Percentiles rank a stretch among this genome's conserved stretches.
Conservation (phyloP, 1,139 yeast genomes). For the Zygoascus sp. region DNA sequence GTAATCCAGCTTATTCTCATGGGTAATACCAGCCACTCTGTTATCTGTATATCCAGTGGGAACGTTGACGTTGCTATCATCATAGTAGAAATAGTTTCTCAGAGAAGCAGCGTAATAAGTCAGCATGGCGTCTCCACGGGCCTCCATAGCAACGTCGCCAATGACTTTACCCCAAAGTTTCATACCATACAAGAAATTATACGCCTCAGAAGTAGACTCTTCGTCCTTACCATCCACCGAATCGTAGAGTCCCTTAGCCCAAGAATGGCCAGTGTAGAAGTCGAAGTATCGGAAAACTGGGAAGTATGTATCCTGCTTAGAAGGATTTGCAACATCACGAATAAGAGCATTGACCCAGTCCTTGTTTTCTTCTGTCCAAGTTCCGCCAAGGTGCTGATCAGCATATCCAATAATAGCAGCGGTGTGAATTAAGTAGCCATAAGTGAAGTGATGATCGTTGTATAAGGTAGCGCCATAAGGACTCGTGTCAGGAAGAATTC, state of each 20-base stretch:
- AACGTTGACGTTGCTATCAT: constrained; percentile 42
- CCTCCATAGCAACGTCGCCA: constrained; percentile 60
- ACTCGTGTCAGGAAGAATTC: constrained; percentile 53
- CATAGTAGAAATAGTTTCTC: constrained; percentile 53
- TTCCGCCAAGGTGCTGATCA: constrained; percentile 37
- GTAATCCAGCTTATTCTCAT: constrained; percentile 79
- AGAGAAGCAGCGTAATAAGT: constrained; percentile 53
- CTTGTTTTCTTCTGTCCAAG: constrained; percentile 40
- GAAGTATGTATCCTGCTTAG: constrained; percentile 47
- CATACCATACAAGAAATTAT: constrained; percentile 64
- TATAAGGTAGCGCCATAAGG: constrained; percentile 61
- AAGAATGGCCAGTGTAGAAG: constrained; percentile 72
- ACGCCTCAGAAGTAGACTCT: constrained; percentile 67
- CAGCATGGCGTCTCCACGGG: constrained; percentile 62
- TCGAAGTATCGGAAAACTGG: constrained; percentile 67
- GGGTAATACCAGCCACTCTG: constrained; percentile 54
- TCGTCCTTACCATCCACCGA: constrained; percentile 67
- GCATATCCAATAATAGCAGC: constrained; percentile 64
- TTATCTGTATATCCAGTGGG: constrained; percentile 47
- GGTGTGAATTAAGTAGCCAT: constrained; percentile 65
- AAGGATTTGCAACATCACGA: constrained; percentile 69
- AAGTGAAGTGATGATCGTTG: constrained; percentile 72
- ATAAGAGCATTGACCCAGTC: constrained; percentile 53
- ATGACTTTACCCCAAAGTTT: constrained; percentile 64
- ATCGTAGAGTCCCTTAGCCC: constrained; percentile 65